Evolutionary conservation across 306 rosid species (phyloP), one percentile per base, ranked within the genome.

Genomic region (Malus sieversii): DNA sequence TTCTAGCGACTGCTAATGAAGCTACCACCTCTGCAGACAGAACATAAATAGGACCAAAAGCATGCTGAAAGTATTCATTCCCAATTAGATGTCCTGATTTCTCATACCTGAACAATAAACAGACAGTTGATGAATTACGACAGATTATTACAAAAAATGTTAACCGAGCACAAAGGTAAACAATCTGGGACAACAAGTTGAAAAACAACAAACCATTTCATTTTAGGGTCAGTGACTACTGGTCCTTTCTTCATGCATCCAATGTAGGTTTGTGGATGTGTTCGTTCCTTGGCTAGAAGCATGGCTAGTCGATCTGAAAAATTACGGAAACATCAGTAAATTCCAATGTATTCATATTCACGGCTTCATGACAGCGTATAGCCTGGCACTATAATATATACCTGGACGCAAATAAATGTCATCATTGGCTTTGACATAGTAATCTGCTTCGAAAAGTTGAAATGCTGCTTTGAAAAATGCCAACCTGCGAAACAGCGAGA

Each of bases 181-280:
- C 57, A 30, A 4, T 30, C 9, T 25, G 44, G 8, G 5, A 35
- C 8, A 40, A 55, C 6, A 62, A 64, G 57, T 15, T 40, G 65
- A 33, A 29, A 65, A 57, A 5, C 62, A 66, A 33, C 12, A 73
- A 68, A 82, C 85, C 85, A 82, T 61, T 77, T 82, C 76, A 77
- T 59, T 68, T 82, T 82, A 4, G 80, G 80, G 71, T 79, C 78
- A 52, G 80, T 81, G 23, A 84, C 64, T 52, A 84, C 87, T 68
- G 82, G 86, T 8, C 84, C 84, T 69, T 84, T 84, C 78, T 84
- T 84, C 82, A 84, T 84, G 80, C 87, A 84, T 19, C 87, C 87
- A 18, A 80, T 84, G 77, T 84, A 84, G 48, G 82, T 80, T 46
- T 45, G 73, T 68, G 82, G 29, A 70, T 80, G 72, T 2, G 79